Evolutionary conservation across 2,329 filamentous ascomycete species (phyloP), one percentile per base, ranked within the genome.

Genomic region (Pestalotiopsis sp.): DNA sequence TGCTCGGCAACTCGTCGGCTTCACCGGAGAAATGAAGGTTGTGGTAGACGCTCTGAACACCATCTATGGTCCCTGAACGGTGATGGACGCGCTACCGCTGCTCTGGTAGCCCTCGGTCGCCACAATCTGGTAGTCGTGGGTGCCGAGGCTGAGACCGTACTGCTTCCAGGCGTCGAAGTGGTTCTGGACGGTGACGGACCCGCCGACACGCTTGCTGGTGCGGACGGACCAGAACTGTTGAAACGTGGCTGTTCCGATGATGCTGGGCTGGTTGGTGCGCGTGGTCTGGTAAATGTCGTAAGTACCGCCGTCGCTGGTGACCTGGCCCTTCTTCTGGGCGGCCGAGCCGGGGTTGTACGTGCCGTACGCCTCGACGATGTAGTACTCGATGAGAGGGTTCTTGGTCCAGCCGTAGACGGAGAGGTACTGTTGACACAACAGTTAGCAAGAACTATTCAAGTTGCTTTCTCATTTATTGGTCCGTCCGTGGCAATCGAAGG

Each of bases 171-270:
- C 77, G 68, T 79, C 72, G 71, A 80, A 80, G 75, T 80, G 78
- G 70, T 78, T 78, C 66, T 75, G 70, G 45, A 78, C 72, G 66
- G 75, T 79, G 70, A 80, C 78, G 58, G 74, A 77, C 64, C 79
- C 78, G 66, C 83, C 80, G 63, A 82, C 79, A 63, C 85, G 81
- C 82, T 88, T 85, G 69, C 73, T 75, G 71, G 79, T 78, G 71
- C 87, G 82, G 31, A 89, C 82, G 57, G 81, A 84, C 83, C 84
- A 86, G 79, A 82, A 87, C 77, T 87, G 85, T 74, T 83, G 78
- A 77, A 87, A 86, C 66, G 82, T 81, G 66, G 72, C 69, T 36
- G 83, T 85, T 66, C 83, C 83, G 68, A 83, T 75, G 71, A 86
- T 85, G 62, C 78, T 81, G 25, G 83, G 82, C 73, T 79, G 75